Evolutionary conservation across 306 rosid genomes (phyloP), one percentile per base, ranked within the genome.

Genomic region (Rubus idaeus): DNA sequence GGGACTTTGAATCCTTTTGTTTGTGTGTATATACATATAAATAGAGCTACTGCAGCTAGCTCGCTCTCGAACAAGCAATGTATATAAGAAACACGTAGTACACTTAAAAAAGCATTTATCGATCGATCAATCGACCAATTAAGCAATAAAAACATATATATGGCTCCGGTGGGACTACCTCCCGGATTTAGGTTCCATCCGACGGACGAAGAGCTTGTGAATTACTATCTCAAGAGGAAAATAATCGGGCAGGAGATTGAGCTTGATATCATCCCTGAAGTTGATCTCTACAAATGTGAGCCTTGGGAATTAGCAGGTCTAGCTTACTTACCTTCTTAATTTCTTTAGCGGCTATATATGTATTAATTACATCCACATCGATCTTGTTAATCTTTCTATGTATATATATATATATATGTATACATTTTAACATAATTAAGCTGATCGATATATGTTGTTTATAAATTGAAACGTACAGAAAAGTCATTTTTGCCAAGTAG

Each of bases 151-250:
- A 73, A 18, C 37, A 56, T 30, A 30, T 30, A 30, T 30, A 93
- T 95, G 99, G 93, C 97, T 68, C 95, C 97, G 20, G 97, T 95
- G 26, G 99, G 99, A 68, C 85, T 95, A 83, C 99, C 99, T 76
- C 99, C 99, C n/a, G 99, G 99, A 63, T 95, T 95, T 78, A 85
- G 99, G 84, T 95, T 95, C 81, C 99, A 95, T 79, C 99, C 99
- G 12, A 95, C 99, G 1, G 99, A 95, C 65, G 99, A 95, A 81
- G 99, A 95, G 83, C 97, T 95, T 35, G 99, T 95, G 7, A 95
- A 92, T 63, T 95, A 95, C 68, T 95, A 95, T 82, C 97, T 95
- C 65, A 95, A 95, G 82, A 84, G 96, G 75, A 95, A 95, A 79
- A 90, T 95, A 83, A 88, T 82, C 49, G 96, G 97, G 84, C 97